Evolutionary conservation across 2,329 filamentous ascomycete species (phyloP).

Genomic region (Magnaporthiopsis poae): DNA sequence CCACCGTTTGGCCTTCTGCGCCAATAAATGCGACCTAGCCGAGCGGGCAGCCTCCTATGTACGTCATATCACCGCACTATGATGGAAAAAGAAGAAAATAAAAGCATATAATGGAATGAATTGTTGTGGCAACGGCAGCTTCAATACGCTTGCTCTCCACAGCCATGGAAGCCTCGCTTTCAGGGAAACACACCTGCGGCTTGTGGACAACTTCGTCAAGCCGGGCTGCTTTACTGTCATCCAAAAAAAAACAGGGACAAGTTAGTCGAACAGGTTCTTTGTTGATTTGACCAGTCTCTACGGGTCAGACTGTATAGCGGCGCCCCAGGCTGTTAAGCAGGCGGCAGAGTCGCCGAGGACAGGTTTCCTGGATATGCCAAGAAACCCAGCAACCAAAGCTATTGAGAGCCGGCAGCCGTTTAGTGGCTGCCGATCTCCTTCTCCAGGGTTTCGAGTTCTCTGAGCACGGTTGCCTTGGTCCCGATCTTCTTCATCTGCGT

Average conservation of each 20-base stretch:
- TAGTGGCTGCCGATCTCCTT: slow-evolving; percentile 19
- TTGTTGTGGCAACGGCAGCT: too few relatives aligned
- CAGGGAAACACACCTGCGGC: not conserved
- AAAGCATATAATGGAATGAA: not conserved
- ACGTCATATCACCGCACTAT: not conserved
- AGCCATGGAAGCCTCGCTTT: too few relatives aligned
- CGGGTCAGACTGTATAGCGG: not conserved
- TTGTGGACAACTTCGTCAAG: not conserved
- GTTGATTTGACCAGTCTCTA: not conserved
- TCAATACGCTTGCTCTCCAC: too few relatives aligned
- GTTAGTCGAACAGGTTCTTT: not conserved
- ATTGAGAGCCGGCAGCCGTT: not conserved
- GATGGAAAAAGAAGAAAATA: not conserved
- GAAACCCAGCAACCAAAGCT: not conserved
- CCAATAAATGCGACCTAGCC: too few relatives aligned
- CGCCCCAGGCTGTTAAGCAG: not conserved
- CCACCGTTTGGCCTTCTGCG: too few relatives aligned
- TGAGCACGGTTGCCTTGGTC: slow-evolving; percentile 73
- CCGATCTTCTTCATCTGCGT: slow-evolving; percentile 98
- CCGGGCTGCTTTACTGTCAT: not conserved
- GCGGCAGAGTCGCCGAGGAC: not conserved
- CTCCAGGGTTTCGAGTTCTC: slow-evolving; percentile 62
- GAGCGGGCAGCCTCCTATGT: not conserved
- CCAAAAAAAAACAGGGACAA: not conserved
- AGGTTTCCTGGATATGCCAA: not conserved